Percentiles rank a stretch among this genome's conserved stretches.
These are phyloP conservation scores for Wallacemonas collosoma DNA, from an alignment of 208 protist species.

Conservation along the genomic window DNA sequence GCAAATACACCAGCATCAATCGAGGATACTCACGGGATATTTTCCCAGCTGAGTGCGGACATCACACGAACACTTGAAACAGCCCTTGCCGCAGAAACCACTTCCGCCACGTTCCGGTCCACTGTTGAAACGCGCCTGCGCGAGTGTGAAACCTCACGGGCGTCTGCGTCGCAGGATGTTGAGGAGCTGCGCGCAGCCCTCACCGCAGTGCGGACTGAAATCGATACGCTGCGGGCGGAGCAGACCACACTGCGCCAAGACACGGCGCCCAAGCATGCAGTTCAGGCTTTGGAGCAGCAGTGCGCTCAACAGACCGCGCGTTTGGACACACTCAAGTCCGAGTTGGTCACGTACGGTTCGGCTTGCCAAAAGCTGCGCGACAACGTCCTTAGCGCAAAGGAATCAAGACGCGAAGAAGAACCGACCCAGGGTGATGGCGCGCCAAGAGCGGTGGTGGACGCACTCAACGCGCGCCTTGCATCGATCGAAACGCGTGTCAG, in stretches of 20 bases:
- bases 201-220: background rate
- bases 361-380: background rate
- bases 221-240: background rate
- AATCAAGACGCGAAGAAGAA: too few relatives aligned
- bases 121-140: background rate
- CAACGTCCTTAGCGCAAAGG: too few relatives aligned
- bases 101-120: slow-evolving; percentile 4
- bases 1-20: background rate
- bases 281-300: background rate
- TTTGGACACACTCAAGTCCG: too few relatives aligned
- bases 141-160: background rate
- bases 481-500: background rate
- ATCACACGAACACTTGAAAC: slow-evolving; percentile 35
- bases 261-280: background rate
- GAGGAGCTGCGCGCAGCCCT: background rate
- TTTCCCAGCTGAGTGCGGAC: slow-evolving; percentile 31
- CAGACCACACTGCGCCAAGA: background rate
- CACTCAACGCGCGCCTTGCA: too few relatives aligned
- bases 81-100: slow-evolving; percentile 3
- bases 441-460: too few relatives aligned
- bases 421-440: too few relatives aligned
- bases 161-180: background rate
- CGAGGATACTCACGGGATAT: slow-evolving; percentile 23
- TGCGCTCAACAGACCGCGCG: background rate
- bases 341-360: background rate